Evolutionary conservation across 768 basidiomycete genomes (phyloP), one percentile per base, ranked within the genome.

Genomic region (Termitomyces sp.): DNA sequence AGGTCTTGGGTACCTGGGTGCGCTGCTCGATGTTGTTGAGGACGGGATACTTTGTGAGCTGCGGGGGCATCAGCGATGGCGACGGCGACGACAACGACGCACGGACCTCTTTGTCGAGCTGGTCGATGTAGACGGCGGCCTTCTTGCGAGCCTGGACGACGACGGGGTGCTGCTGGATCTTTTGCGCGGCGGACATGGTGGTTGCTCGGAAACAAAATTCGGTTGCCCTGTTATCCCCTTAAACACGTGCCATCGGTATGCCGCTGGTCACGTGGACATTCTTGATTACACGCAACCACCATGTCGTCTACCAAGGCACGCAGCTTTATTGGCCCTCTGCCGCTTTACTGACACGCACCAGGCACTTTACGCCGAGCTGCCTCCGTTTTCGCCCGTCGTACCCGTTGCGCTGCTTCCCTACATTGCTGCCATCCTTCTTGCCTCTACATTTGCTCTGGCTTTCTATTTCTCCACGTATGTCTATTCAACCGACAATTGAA

Each of bases 41-140:
- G 54, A 88, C 79, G 21, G 93, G 89, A 73, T 94, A 98, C 79
- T 91, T 94, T 66, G 83, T 77, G 61, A 91, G 84, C 88, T 90
- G 67, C 16, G 52, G 49, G 2, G 14, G 58, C 40, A 58, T 57
- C 39, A 64, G 60, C 32, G 52, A 28, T 32, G 53, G 42, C 25
- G 48, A 49, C 34, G 8, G 11, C 28, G 46, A 0, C 16, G 7
- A 40, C 17, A 3, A 16, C 48, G 52, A 12, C 51, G 50, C 40
- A 75, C 83, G 39, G 43, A 94, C 95, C 89, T 98, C 95, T 73
- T 97, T 97, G 79, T 98, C 96, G 67, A 98, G 88, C 79, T 95
- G 90, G 73, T 70, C 75, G 67, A 92, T 73, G 70, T 97, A 92
- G 76, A 88, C 83, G 64, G 79, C 78, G 59, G 85, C 89, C 79